A percentile compares a stretch with the other conserved stretches of the same genome.
Evolutionary conservation across 169 alveolate genomes (phyloP).

Genomic region (Plasmodium ovale): DNA sequence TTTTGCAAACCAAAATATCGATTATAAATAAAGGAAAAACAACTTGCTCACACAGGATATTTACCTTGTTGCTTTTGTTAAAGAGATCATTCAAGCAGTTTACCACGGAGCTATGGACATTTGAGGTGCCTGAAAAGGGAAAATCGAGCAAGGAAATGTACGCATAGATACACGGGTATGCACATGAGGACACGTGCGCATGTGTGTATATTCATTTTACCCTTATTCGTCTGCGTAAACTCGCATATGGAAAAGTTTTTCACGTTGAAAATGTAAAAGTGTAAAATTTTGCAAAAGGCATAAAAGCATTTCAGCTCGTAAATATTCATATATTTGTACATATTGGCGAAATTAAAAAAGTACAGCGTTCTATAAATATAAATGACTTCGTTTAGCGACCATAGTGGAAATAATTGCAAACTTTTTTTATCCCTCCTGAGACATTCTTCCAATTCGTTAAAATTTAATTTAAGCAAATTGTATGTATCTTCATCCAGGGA

Average conservation of each 20-base stretch:
- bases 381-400: slow-evolving; percentile 43
- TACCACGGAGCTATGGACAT: slow-evolving; percentile 33
- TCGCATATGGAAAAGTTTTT: slow-evolving; percentile 32
- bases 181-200: not conserved
- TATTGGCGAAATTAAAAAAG: slow-evolving; percentile 46
- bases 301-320: slow-evolving; percentile 41
- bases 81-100: slow-evolving; percentile 25
- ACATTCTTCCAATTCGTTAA: slow-evolving; percentile 23
- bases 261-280: slow-evolving; percentile 44
- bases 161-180: not conserved
- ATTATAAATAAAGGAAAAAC: slow-evolving; percentile 72
- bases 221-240: slow-evolving; percentile 66
- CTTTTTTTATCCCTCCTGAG: slow-evolving; percentile 18
- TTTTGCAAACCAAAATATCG: slow-evolving; percentile 46
- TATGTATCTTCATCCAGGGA: slow-evolving; percentile 40
- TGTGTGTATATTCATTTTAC: not conserved
- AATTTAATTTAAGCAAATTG: not conserved
- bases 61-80: slow-evolving; percentile 5
- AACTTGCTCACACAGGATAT: slow-evolving; percentile 38
- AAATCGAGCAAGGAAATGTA: not conserved
- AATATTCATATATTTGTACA: slow-evolving; percentile 59
- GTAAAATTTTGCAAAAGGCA: slow-evolving; percentile 29
- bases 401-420: not conserved
- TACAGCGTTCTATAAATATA: slow-evolving; percentile 53
- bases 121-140: slow-evolving; percentile 43